Conservation (phyloP, 495 filamentous ascomycete genomes). For the Tuber magnatum region DNA sequence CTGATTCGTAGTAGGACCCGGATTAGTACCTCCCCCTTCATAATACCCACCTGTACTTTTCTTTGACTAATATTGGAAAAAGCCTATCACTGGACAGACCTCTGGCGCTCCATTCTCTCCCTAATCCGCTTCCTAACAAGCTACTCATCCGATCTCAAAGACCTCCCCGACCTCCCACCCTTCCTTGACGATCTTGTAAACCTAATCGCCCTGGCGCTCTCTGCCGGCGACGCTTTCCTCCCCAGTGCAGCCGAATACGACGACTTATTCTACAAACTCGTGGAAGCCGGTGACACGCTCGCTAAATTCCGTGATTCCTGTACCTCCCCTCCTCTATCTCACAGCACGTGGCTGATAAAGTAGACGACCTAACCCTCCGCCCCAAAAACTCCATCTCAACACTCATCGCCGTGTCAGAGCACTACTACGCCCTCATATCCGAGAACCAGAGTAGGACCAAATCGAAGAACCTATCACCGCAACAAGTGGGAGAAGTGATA, state of each 20-base stretch:
- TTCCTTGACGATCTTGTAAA: constrained; percentile 69
- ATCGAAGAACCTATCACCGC: constrained; percentile 64
- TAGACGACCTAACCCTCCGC: constrained; percentile 45
- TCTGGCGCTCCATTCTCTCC: constrained; percentile 83
- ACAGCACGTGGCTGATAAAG: constrained; percentile 1
- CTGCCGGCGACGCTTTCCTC: constrained; percentile 83
- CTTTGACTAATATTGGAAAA: constrained; percentile 11
- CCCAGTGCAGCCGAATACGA: constrained; percentile 83
- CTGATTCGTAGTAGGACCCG: constrained; percentile 70
- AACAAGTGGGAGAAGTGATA: constrained; percentile 82
- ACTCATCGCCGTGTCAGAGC: constrained; percentile 72
- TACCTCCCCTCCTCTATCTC: constrained; percentile 15
- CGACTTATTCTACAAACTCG: constrained; percentile 95
- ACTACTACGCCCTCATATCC: constrained; percentile 77
- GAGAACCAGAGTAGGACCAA: constrained; percentile 48
- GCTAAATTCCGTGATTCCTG: constrained; percentile 76
- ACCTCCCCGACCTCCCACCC: constrained; percentile 52
- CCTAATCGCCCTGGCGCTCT: constrained; percentile 79
- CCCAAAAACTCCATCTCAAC: constrained; percentile 66
- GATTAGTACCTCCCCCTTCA: constrained; percentile 42
- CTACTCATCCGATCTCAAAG: constrained; percentile 67
- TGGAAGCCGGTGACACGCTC: constrained; percentile 80
- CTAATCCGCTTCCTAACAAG: constrained; percentile 85
- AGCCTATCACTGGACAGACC: constrained; percentile 88
- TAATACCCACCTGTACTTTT: constrained; percentile 11